Conservation (phyloP, 345 rosid species). For the Gossypium ekmanianum region DNA sequence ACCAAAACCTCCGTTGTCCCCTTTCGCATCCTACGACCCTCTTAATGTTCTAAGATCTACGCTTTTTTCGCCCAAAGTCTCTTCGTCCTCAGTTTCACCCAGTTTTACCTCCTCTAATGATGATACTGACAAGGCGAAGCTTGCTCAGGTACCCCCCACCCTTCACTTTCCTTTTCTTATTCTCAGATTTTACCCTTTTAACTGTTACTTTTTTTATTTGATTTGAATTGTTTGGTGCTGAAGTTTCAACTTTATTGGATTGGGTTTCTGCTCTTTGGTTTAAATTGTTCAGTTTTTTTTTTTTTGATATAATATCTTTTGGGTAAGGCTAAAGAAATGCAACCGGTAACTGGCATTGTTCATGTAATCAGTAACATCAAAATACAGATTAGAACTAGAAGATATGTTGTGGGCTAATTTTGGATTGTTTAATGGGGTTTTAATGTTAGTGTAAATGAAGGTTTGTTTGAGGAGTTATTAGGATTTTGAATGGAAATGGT, state of each 20-base stretch:
- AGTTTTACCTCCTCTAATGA: constrained; percentile 33
- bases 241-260: constrained; percentile 8
- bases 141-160: constrained; percentile 55
- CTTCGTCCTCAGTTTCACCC: constrained; percentile 42
- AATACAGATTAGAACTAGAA: not conserved
- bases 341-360: not conserved
- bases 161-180: not conserved
- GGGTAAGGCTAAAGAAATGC: not conserved
- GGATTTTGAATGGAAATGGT: constrained; percentile 15
- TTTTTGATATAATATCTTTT: not conserved
- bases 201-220: not conserved
- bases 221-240: not conserved
- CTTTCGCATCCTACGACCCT: constrained; percentile 20
- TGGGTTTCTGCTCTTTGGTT: constrained; percentile 1
- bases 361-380: not conserved
- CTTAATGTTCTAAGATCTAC: constrained; percentile 31
- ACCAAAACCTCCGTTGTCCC: constrained; percentile 22
- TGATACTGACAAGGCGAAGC: constrained; percentile 61
- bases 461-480: not conserved
- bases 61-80: constrained; percentile 16
- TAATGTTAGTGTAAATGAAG: not conserved
- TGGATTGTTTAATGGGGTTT: not conserved
- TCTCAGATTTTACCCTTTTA: constrained; percentile 2
- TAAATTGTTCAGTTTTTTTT: not conserved
- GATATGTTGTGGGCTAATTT: constrained; percentile 1